A percentile compares a stretch with the other conserved stretches of the same genome.
These are phyloP conservation scores for Wickerhamiella azyma DNA, from an alignment of 805 yeast genomes.

Conservation along the genomic window DNA sequence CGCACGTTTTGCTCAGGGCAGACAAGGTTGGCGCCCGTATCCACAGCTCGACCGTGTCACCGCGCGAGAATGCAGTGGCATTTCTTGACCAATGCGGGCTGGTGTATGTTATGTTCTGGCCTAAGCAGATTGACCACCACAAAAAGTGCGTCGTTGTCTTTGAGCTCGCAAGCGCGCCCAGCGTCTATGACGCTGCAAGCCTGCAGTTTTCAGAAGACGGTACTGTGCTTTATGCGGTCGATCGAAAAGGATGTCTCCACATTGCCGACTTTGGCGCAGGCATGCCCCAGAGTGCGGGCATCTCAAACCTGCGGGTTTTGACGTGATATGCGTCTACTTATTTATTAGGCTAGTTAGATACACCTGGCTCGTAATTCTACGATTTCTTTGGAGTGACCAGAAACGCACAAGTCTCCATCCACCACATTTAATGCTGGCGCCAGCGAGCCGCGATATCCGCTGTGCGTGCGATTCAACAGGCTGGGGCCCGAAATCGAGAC, in stretches of 20 bases:
- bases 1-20: conserved; percentile 45
- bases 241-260: conserved; percentile 65
- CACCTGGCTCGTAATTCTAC: conserved; percentile 1
- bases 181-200: conserved; percentile 66
- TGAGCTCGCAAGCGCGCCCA: conserved; percentile 62
- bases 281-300: conserved; percentile 39
- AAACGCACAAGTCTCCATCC: conserved; percentile 75
- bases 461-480: conserved; percentile 52
- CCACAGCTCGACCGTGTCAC: conserved; percentile 62
- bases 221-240: conserved; percentile 59
- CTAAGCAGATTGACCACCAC: conserved; percentile 29
- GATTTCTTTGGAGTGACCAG: background rate
- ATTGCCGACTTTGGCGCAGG: conserved; percentile 85
- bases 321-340: conserved; percentile 9
- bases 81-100: conserved; percentile 67
- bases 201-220: conserved; percentile 69
- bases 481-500: conserved; percentile 15
- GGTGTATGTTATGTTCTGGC: conserved; percentile 51
- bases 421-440: conserved; percentile 64
- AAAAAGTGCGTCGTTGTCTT: conserved; percentile 56
- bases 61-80: conserved; percentile 76
- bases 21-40: conserved; percentile 73
- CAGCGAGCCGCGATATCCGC: conserved; percentile 62
- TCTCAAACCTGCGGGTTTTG: conserved; percentile 23
- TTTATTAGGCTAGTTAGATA: background rate